Evolutionary conservation across 192 early-diverging fungal genomes (phyloP).

Genomic region (Backusella mclennaniae): DNA sequence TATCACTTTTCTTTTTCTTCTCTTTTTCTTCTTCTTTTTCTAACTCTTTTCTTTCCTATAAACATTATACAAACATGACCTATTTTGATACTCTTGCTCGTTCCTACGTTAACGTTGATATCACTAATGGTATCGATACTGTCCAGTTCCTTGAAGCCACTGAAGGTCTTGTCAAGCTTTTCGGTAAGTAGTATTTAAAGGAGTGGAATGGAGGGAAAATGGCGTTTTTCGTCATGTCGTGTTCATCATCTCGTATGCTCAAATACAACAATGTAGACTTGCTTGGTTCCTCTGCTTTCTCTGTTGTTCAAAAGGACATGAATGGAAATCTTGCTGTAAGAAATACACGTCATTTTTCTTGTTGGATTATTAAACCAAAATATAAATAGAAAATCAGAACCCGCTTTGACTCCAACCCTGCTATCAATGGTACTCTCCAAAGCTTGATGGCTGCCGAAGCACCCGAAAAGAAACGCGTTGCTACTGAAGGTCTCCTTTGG

Average conservation of each 20-base stretch:
- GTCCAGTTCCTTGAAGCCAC: constrained; percentile 75
- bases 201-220: background rate
- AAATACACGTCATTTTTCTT: background rate
- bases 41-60: background rate
- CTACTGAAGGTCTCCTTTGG: constrained; percentile 93
- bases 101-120: constrained; percentile 67
- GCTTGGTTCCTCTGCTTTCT: constrained; percentile 72
- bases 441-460: constrained; percentile 74
- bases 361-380: constrained; percentile 1
- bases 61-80: constrained; percentile 30
- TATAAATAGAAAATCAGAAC: constrained; percentile 73
- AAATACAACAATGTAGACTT: constrained; percentile 43
- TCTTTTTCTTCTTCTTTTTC: background rate
- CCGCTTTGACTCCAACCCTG: constrained; percentile 67
- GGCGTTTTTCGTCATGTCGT: background rate
- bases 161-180: constrained; percentile 72
- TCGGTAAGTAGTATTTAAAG: constrained; percentile 48
- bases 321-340: constrained; percentile 84
- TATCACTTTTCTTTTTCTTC: background rate
- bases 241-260: background rate
- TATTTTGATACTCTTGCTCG: constrained; percentile 65
- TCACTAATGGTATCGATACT: constrained; percentile 70
- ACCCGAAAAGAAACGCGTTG: constrained; percentile 77
- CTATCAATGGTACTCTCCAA: constrained; percentile 75
- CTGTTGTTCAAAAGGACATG: constrained; percentile 89